A percentile compares a stretch with the other conserved stretches of the same genome.
Conservation (phyloP, 208 protist genomes). For the Acanthamoeba castellanii region DNA sequence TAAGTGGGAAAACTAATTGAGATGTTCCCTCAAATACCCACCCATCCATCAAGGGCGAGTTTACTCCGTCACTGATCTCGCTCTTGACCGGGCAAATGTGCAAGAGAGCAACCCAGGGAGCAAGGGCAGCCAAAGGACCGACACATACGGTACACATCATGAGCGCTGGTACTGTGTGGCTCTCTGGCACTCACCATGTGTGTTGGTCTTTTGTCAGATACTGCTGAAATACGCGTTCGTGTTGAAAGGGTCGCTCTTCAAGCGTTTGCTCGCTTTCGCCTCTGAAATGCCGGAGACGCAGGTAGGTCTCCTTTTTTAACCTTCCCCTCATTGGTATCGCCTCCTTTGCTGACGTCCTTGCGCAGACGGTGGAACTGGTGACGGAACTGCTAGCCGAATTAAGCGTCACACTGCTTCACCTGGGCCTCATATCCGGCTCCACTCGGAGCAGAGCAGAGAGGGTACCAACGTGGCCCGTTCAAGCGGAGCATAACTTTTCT, state of each 20-base stretch:
- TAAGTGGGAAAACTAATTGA: not conserved
- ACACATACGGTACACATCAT: not conserved
- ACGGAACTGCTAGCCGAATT: slow-evolving; percentile 2
- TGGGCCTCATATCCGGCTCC: not conserved
- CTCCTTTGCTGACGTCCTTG: not conserved
- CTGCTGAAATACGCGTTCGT: not conserved
- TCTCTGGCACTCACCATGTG: not conserved
- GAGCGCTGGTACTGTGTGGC: not conserved
- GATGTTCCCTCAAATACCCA: not conserved
- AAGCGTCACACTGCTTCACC: not conserved
- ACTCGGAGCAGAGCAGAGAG: not conserved
- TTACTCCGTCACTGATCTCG: not conserved
- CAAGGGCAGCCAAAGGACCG: not conserved
- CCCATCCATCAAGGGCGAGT: not conserved
- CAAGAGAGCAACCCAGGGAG: not conserved
- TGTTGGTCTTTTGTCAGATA: not conserved
- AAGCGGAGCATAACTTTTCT: not conserved
- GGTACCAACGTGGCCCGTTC: not conserved
- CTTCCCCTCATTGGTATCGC: not conserved
- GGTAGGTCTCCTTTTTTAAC: not conserved
- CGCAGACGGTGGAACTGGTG: not conserved
- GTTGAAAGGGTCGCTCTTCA: not conserved
- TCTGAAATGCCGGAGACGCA: not conserved
- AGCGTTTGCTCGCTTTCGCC: not conserved
- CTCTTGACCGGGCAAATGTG: not conserved